Base-by-base conservation (phyloP, 2,329 filamentous ascomycete species). In the Exophiala mesophila region DNA sequence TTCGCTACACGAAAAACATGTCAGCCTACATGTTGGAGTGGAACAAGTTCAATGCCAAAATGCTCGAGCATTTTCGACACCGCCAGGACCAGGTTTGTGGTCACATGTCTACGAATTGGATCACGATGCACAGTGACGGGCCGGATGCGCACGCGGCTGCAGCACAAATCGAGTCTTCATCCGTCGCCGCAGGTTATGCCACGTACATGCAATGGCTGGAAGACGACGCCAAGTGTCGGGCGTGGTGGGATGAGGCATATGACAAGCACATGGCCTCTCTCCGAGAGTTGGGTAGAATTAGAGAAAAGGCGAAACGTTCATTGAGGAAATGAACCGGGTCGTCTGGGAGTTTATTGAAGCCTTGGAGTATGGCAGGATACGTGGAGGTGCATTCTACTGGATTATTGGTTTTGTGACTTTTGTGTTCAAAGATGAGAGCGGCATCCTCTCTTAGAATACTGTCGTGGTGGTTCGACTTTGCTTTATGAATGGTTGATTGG, bases 21-120 rank as follows among this genome's bases (percentile, higher is more conserved):
- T 64, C 65, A 9, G 56, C 60, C 0, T 83, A 82, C 56, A 70
- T 79, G 53, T 63, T 63, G 23, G 69, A 73, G n/a, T 82, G 73
- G 67, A 71, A 72, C 49, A 55, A 55, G 2, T 82, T 77, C 57
- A 75, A 77, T 52, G 63, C 66, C 21, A 67, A 61, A 12, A 75
- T 82, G 63, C 63, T 78, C 7, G 61, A 63, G 3, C 74, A 81
- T 49, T 80, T 82, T 55, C 66, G 66, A 10, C 64, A 67, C 2
- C 67, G 77, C 21, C 71, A 76, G 48, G 65, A 69, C 9, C 66
- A 69, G 13, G 63, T 68, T 12, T 62, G 68, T 49, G 70, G 59
- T 15, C 69, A 62, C 18, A 70, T 66, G 47, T 63, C 61, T 1
- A 62, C 62, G 3, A 63, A 62, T 36, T 80, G 76, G 69, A 67